Conservation (phyloP, 148 eudicot species). For the Spergularia bocconei region DNA sequence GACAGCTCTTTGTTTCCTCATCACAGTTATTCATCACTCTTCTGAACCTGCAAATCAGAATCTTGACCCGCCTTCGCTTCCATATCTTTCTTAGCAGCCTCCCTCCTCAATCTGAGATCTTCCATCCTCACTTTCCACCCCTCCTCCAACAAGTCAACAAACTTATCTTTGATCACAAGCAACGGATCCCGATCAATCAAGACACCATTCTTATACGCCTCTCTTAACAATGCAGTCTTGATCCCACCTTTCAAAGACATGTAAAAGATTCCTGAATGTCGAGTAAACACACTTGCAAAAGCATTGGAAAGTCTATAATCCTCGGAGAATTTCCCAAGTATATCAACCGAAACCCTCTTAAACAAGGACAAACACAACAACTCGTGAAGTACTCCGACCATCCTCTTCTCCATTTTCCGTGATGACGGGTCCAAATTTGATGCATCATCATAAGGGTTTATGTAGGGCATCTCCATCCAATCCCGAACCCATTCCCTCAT, state of each 20-base stretch:
- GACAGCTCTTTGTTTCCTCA: too few species aligned
- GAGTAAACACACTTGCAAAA: slow-evolving; percentile 66
- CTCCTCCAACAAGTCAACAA: slow-evolving; percentile 72
- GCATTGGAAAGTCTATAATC: slow-evolving; percentile 82
- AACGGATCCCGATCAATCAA: slow-evolving; percentile 79
- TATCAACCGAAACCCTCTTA: slow-evolving; percentile 66
- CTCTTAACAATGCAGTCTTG: slow-evolving; percentile 82
- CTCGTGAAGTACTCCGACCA: slow-evolving; percentile 87
- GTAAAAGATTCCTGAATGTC: slow-evolving; percentile 88
- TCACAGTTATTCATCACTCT: slow-evolving; percentile 25
- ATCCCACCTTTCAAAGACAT: slow-evolving; percentile 87
- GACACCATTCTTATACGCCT: slow-evolving; percentile 65
- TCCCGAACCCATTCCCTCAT: slow-evolving; percentile 96
- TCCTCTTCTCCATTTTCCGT: slow-evolving; percentile 85
- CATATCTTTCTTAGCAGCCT: slow-evolving; percentile 45
- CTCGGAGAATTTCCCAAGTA: slow-evolving; percentile 77
- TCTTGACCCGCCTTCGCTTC: slow-evolving; percentile 36
- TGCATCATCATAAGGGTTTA: slow-evolving; percentile 77
- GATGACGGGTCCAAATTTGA: slow-evolving; percentile 54
- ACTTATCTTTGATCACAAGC: slow-evolving; percentile 65
- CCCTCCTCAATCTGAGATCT: slow-evolving; percentile 42
- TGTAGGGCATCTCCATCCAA: slow-evolving; percentile 89
- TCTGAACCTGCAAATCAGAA: slow-evolving; percentile 13
- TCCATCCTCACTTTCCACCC: slow-evolving; percentile 60
- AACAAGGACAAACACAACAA: slow-evolving; percentile 65